A percentile compares a stretch with the other conserved stretches of the same genome.
Evolutionary conservation across 2,329 filamentous ascomycete genomes (phyloP).

Genomic region (Fusarium torulosum): DNA sequence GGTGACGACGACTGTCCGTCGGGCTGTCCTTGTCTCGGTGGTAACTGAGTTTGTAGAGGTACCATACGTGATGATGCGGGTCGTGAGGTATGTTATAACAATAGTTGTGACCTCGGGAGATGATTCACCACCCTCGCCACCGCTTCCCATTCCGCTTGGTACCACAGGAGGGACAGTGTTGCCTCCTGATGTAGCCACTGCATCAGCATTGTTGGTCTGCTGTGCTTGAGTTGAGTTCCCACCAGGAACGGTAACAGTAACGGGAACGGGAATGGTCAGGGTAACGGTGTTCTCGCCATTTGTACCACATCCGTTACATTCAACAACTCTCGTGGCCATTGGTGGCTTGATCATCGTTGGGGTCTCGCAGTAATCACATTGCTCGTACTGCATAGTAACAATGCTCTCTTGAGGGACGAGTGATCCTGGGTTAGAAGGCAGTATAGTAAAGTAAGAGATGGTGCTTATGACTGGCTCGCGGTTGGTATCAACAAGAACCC

Average conservation of each 20-base stretch:
- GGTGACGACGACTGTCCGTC: constrained; percentile 31
- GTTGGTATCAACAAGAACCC: neutral
- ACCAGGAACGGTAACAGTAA: constrained; percentile 5
- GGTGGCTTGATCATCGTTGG: constrained; percentile 29
- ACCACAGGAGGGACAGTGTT: constrained; percentile 19
- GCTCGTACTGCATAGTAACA: constrained; percentile 49
- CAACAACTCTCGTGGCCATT: constrained; percentile 42
- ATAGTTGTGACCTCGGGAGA: constrained; percentile 21
- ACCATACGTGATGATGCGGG: constrained; percentile 24
- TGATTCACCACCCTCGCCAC: neutral
- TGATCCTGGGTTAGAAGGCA: constrained; percentile 51
- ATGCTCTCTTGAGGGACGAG: constrained; percentile 52
- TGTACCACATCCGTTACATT: constrained; percentile 43
- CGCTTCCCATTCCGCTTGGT: constrained; percentile 8
- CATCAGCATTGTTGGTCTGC: constrained; percentile 7
- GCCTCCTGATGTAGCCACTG: neutral
- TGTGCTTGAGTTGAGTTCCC: constrained; percentile 3
- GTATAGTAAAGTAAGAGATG: constrained; percentile 43
- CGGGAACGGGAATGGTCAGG: constrained; percentile 41
- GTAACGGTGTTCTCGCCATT: constrained; percentile 43
- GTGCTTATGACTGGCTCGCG: constrained; percentile 35
- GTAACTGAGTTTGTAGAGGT: constrained; percentile 16
- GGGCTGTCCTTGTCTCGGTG: constrained; percentile 25
- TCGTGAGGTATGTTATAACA: constrained; percentile 36
- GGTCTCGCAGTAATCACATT: constrained; percentile 41